Base-by-base conservation (phyloP, 2,329 filamentous ascomycete species). In the Fusarium sp. region DNA sequence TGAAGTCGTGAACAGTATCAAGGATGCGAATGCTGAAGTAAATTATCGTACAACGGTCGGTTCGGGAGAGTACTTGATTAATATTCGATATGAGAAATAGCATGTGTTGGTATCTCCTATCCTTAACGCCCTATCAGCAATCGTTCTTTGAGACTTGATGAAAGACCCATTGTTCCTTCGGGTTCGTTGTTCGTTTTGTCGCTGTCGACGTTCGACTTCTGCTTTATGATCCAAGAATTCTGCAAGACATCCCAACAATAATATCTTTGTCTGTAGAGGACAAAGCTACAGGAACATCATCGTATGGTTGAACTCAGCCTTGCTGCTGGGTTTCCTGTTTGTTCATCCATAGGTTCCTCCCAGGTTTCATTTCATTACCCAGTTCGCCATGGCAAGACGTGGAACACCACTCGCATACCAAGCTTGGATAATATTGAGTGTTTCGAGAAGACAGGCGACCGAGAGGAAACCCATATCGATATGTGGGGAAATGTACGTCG, bases 101-200 rank as follows among this genome's bases (percentile, higher is more conserved):
- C 32, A 46, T 47, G 43, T 37, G 42, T 50, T 49, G 57, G 33
- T 32, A 44, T 50, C 38, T 42, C 70, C 64, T 67, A 58, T 53
- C 40, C 50, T 40, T 46, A 49, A 25, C 42, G 38, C 23, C 56
- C 23, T n/a, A 58, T 42, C n/a, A 65, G 54, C 30, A 56, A 28
- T 37, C 19, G 10, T 28, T 52, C 71, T 60, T 52, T 63, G 47
- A 57, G 47, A 46, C 33, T 28, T 40, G 38, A 37, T 47, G 37
- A 57, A 35, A 70, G 38, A 49, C 33, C 40, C 18, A 32, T 63
- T 52, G 57, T 60, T 65, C 57, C 62, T 69, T 50, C 10, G 40
- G 32, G 16, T 32, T 47, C 21, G 30, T 49, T 49, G 57, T 54
- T 57, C n/a, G 42, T 30, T 30, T 25, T 49, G 52, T 63, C 47